Evolutionary conservation across 768 basidiomycete genomes (phyloP), one percentile per base, ranked within the genome.

Genomic region (Scleroderma citrinum): DNA sequence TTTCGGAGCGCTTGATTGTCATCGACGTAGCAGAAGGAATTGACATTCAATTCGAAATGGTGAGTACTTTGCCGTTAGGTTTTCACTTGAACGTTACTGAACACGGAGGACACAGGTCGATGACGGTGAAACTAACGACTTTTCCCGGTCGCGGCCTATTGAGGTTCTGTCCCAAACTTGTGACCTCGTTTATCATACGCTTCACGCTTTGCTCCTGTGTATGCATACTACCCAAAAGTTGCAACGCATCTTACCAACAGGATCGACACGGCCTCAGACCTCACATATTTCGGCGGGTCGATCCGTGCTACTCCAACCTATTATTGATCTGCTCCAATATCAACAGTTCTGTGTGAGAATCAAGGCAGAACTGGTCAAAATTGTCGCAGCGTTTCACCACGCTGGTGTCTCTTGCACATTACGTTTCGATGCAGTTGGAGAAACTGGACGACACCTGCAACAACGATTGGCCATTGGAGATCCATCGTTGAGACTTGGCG

Each of bases 311-410:
- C 73, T 92, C 14, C 85, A 83, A 35, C 86, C 86, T 0, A 71
- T 91, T 53, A 82, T 91, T 52, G 87, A 91, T 60, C 57, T 90
- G 26, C 65, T 92, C 36, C 90, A 91, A 64, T 92, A 92, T 60
- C 77, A 79, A 56, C 78, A 79, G 21, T 90, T 92, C 62, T 85
- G 84, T 59, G 63, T 73, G 50, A 73, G 81, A 51, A 71, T 91
- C 41, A 75, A 77, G 53, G 48, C 62, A 1, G 85, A 88, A 67
- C 63, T 92, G 30, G 63, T 68, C 35, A 76, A 71, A 54, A 73
- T 81, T 47, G 69, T 70, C 7, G 44, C 52, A 17, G 78, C 80
- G 5, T 64, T 91, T 46, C 65, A 64, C 19, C 64, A 51, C 38
- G 80, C 76, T 0, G 82, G 83, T 1, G 76, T 91, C 17, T 63